A percentile compares a stretch with the other conserved stretches of the same genome.
Evolutionary conservation across 192 early-diverging fungal genomes (phyloP).

Genomic region (Coemansia sp.): DNA sequence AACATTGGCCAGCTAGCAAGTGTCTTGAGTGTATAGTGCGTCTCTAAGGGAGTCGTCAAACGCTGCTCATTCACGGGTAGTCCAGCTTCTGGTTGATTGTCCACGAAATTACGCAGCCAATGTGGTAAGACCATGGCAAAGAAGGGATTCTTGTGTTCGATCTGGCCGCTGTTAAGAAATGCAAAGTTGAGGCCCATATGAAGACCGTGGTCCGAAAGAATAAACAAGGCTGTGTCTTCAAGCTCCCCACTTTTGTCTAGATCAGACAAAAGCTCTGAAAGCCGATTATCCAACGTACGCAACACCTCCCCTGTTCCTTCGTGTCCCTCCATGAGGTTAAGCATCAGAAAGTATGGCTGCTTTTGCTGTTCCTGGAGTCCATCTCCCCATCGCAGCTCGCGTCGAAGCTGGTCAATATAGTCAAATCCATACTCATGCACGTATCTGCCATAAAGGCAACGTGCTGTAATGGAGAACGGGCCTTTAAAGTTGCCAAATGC

Average conservation of each 20-base stretch:
- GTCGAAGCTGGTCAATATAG: constrained; percentile 41
- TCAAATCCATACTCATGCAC: constrained; percentile 49
- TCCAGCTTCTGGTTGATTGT: constrained; percentile 18
- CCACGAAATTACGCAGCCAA: constrained; percentile 33
- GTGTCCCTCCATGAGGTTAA: constrained; percentile 39
- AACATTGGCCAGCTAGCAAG: constrained; percentile 43
- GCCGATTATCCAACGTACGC: constrained; percentile 25
- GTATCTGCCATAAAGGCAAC: constrained; percentile 41
- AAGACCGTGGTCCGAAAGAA: constrained; percentile 40
- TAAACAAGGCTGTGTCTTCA: constrained; percentile 35
- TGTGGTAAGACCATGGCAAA: constrained; percentile 37
- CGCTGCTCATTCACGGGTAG: constrained; percentile 44
- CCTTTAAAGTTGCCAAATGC: constrained; percentile 58
- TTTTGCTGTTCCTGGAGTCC: background rate
- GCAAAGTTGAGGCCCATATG: constrained; percentile 54
- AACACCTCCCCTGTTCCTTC: constrained; percentile 49
- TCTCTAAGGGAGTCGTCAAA: constrained; percentile 41
- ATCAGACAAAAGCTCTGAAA: constrained; percentile 22
- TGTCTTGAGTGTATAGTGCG: constrained; percentile 38
- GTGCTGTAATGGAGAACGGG: constrained; percentile 36
- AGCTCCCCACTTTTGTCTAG: constrained; percentile 34
- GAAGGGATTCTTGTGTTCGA: constrained; percentile 53
- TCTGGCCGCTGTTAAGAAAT: constrained; percentile 36
- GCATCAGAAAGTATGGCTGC: constrained; percentile 33
- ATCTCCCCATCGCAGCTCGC: constrained; percentile 13